Evolutionary conservation across 177 flowering plant genomes (phyloP).

Genomic region (Vitis hybrid): DNA sequence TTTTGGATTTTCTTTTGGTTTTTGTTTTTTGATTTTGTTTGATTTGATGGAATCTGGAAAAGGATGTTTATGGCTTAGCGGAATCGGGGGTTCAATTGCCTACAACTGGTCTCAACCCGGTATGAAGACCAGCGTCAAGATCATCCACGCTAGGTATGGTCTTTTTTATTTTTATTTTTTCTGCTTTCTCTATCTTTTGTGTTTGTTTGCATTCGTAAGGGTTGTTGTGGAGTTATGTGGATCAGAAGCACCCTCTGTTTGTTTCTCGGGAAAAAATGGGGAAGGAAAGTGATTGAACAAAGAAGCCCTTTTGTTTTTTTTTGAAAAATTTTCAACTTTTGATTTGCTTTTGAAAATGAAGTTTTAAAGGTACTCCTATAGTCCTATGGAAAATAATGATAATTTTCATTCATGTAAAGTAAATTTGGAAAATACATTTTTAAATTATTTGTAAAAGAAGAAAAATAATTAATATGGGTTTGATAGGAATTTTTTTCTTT

Average conservation of each 20-base stretch:
- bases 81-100: conserved; percentile 58
- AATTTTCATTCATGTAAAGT: too few species aligned
- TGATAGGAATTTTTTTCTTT: too few species aligned
- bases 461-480: too few species aligned
- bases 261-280: too few species aligned
- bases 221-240: background rate
- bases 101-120: conserved; percentile 66
- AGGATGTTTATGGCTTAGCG: conserved; percentile 67
- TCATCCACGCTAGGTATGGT: conserved; percentile 65
- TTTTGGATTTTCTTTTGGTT: background rate
- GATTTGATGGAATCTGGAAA: background rate
- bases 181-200: background rate
- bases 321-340: background rate
- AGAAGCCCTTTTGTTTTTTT: too few species aligned
- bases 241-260: too few species aligned
- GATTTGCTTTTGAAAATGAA: too few species aligned
- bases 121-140: conserved; percentile 70
- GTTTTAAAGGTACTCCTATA: too few species aligned
- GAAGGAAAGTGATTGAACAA: too few species aligned
- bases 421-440: too few species aligned
- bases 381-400: too few species aligned
- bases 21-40: conserved; percentile 7
- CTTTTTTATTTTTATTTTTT: background rate
- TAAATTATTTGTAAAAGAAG: too few species aligned
- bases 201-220: background rate